phyloP scores from a whole-genome alignment of 495 filamentous ascomycete species.

The Penicillium nucicola region DNA sequence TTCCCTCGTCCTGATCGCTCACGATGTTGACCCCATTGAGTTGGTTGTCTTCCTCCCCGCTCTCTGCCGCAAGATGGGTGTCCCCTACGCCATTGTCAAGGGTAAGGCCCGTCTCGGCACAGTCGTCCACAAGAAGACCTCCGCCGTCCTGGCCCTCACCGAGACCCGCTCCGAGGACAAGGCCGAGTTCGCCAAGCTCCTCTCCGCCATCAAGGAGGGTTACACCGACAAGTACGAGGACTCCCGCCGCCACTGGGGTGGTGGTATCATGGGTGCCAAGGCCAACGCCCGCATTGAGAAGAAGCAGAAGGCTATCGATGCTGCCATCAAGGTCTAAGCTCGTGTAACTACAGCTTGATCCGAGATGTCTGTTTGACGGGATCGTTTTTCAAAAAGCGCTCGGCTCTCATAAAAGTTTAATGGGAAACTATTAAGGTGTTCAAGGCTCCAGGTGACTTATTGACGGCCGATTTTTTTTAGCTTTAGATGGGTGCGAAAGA shows the following conservation, averaged over 20 bases:
- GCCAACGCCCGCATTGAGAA: constrained; percentile 89
- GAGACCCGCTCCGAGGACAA: constrained; percentile 98
- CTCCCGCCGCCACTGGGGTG: constrained; percentile 91
- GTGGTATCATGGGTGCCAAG: constrained; percentile 99
- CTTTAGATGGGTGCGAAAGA: constrained; percentile 38
- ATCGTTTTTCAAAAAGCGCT: constrained; percentile 17
- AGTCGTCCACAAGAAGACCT: constrained; percentile 99
- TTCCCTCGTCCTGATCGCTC: constrained; percentile 92
- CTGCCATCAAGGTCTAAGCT: constrained; percentile 90
- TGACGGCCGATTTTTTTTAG: constrained; percentile 34
- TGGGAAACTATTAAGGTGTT: constrained; percentile 26
- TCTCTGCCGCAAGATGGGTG: constrained; percentile 99
- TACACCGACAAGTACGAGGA: constrained; percentile 96
- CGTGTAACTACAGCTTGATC: constrained; percentile 10
- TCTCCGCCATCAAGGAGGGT: constrained; percentile 95
- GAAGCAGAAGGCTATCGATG: constrained; percentile 92
- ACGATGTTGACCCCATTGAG: constrained; percentile 99
- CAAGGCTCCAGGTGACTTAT: constrained; percentile 28
- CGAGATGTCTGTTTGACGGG: constrained; percentile 26
- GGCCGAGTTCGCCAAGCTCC: constrained; percentile 92
- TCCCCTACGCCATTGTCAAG: constrained; percentile 99
- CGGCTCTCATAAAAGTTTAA: constrained; percentile 21
- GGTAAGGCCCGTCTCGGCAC: constrained; percentile 99
- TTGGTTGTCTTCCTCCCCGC: constrained; percentile 98
- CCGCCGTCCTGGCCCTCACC: constrained; percentile 91